Evolutionary conservation across 2,329 filamentous ascomycete genomes (phyloP), one percentile per base, ranked within the genome.

Genomic region (Diaporthe humulicola): DNA sequence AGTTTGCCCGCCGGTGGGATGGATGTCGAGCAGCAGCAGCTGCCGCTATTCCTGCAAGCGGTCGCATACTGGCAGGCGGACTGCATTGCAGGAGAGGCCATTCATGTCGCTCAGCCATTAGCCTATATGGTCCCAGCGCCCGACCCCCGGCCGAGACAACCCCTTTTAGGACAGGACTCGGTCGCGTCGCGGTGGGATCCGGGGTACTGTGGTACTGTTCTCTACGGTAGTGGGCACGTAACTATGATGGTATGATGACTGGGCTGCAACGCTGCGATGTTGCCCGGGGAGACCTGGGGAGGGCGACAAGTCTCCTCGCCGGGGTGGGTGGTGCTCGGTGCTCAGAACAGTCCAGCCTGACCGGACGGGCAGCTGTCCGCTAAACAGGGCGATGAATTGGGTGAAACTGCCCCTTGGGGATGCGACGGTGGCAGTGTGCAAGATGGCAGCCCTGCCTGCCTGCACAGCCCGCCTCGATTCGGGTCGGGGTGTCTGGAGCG

Each of bases 191-290:
- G 45, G 30, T 38, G 45, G 45, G 22, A 67, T 67, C 22, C 64
- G 64, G 33, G 64, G 12, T 38, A 8, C 45, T 17, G 45, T 67
- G 64, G 12, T 38, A 8, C 45, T 17, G 45, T 67, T 38, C 17
- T 14, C 22, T 52, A 52, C 48, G 2, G 15, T 22, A 36, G 30
- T 40, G 45, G 45, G 30, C 30, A 52, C 64, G 64, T 67, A 67
- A 67, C n/a, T 52, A 67, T 67, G 61, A 67, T 67, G 64, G 36
- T 67, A 38, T 67, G 30, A 25, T 67, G 64, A 67, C 64, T 36
- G n/a, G 30, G 45, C 25, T 52, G n/a, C 45, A 38, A 36, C 64
- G 30, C 45, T 52, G 33, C 45, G 61, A 67, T 67, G 61, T n/a
- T 36, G 42, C 61, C 61, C 9, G 42, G 30, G 17, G 19, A n/a